Conservation (phyloP, 2,329 filamentous ascomycete species). For the Aspergillus calidoustus region DNA sequence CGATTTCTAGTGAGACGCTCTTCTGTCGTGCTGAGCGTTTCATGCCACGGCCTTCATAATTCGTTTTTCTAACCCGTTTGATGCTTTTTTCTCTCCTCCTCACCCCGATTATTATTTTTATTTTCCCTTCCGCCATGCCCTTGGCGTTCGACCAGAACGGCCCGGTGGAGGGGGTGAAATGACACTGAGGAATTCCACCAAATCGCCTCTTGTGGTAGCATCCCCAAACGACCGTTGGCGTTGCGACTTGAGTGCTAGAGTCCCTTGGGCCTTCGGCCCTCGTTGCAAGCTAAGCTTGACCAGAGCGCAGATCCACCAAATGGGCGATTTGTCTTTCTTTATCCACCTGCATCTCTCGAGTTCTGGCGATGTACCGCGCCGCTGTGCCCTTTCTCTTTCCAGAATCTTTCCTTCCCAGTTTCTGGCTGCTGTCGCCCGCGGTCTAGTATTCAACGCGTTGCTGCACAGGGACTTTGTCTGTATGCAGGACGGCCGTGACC, state of each 20-base stretch:
- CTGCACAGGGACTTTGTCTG: slow-evolving; percentile 19
- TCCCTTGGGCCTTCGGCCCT: slow-evolving; percentile 14
- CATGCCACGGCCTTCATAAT: slow-evolving; percentile 16
- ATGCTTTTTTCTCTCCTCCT: slow-evolving; percentile 5
- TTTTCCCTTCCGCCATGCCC: slow-evolving; percentile 20
- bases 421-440: slow-evolving; percentile 14
- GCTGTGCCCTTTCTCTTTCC: slow-evolving; percentile 22
- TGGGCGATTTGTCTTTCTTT: slow-evolving; percentile 25
- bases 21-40: slow-evolving; percentile 27
- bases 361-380: slow-evolving; percentile 24
- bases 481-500: slow-evolving; percentile 18
- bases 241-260: background rate
- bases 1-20: slow-evolving; percentile 20
- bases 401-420: slow-evolving; percentile 25
- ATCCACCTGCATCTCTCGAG: slow-evolving; percentile 27
- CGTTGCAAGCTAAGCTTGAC: slow-evolving; percentile 32
- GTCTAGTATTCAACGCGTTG: slow-evolving; percentile 23
- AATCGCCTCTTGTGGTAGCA: slow-evolving; percentile 15
- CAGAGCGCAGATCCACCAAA: slow-evolving; percentile 31
- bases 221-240: slow-evolving; percentile 21
- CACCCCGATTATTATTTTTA: slow-evolving; percentile 12
- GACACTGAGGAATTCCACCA: slow-evolving; percentile 19
- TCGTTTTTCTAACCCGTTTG: slow-evolving; percentile 15
- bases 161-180: slow-evolving; percentile 24
- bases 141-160: slow-evolving; percentile 26